Percentiles rank a stretch among this genome's conserved stretches.
Evolutionary conservation across 495 filamentous ascomycete species (phyloP).

Genomic region (Penicillium turbatum): DNA sequence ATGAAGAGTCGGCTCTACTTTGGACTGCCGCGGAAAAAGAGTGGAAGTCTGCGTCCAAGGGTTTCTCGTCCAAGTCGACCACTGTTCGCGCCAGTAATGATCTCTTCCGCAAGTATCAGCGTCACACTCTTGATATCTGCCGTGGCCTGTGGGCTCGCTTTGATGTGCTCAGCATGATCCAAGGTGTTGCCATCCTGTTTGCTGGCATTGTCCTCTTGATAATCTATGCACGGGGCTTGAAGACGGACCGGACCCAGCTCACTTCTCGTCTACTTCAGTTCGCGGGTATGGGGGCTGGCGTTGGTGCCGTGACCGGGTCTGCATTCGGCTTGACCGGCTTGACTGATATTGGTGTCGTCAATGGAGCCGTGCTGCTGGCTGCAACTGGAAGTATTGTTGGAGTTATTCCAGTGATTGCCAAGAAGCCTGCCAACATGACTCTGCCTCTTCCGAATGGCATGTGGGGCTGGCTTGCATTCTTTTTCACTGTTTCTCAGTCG

Average conservation of each 20-base stretch:
- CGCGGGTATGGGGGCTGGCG: slow-evolving; percentile 38
- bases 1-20: slow-evolving; percentile 51
- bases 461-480: slow-evolving; percentile 80
- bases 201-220: slow-evolving; percentile 61
- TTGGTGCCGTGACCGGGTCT: slow-evolving; percentile 36
- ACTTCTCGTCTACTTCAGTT: slow-evolving; percentile 45
- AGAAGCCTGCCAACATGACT: slow-evolving; percentile 42
- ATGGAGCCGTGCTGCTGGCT: slow-evolving; percentile 40
- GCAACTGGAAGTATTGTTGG: slow-evolving; percentile 61
- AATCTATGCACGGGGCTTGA: slow-evolving; percentile 63
- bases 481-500: slow-evolving; percentile 78
- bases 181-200: slow-evolving; percentile 69
- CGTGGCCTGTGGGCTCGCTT: slow-evolving; percentile 87
- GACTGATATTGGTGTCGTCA: slow-evolving; percentile 23
- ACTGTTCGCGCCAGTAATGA: slow-evolving; percentile 45
- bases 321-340: slow-evolving; percentile 21
- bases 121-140: slow-evolving; percentile 73
- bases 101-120: slow-evolving; percentile 69
- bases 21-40: slow-evolving; percentile 52
- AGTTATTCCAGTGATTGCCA: slow-evolving; percentile 53
- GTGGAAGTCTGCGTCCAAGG: slow-evolving; percentile 41
- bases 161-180: slow-evolving; percentile 75
- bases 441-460: slow-evolving; percentile 69
- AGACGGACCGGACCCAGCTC: slow-evolving; percentile 49
- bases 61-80: slow-evolving; percentile 34